Conservation (phyloP, 2,329 filamentous ascomycete genomes). For the Neobulgaria alba region DNA sequence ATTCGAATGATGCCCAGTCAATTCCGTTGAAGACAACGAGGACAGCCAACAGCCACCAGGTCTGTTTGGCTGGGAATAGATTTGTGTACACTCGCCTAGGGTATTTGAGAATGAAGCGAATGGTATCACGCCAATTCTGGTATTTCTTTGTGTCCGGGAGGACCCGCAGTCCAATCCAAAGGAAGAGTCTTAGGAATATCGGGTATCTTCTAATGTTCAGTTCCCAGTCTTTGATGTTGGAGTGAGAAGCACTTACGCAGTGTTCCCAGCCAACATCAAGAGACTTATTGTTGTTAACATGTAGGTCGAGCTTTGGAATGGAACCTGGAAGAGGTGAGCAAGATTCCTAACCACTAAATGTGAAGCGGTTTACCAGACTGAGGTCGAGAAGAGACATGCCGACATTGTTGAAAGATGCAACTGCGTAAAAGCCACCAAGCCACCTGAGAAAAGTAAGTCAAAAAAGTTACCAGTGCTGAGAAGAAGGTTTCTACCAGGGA, state of each 20-base stretch:
- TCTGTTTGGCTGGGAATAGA: slow-evolving; percentile 54
- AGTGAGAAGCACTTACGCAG: slow-evolving; percentile 31
- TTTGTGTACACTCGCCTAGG: slow-evolving; percentile 53
- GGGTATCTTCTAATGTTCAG: slow-evolving; percentile 37
- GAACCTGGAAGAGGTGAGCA: background rate
- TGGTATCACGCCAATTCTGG: slow-evolving; percentile 36
- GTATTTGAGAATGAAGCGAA: slow-evolving; percentile 46
- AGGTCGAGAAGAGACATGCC: slow-evolving; percentile 6
- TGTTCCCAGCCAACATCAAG: slow-evolving; percentile 31
- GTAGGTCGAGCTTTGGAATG: slow-evolving; percentile 2
- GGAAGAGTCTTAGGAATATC: slow-evolving; percentile 49
- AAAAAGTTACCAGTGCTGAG: background rate
- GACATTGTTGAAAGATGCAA: slow-evolving; percentile 5
- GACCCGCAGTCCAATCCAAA: slow-evolving; percentile 43
- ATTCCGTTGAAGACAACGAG: slow-evolving; percentile 51
- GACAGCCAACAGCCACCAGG: slow-evolving; percentile 58
- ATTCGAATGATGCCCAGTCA: slow-evolving; percentile 58
- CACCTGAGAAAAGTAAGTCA: slow-evolving; percentile 1
- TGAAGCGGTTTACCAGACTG: slow-evolving; percentile 3
- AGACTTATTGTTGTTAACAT: background rate
- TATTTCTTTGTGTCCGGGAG: slow-evolving; percentile 20
- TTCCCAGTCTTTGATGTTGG: background rate
- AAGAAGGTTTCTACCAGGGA: slow-evolving; percentile 4
- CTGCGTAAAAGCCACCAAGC: background rate
- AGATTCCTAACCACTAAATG: background rate